phyloP scores from a whole-genome alignment of 1,284 basidiomycete species.

The Cutaneotrichosporon daszewskae region DNA sequence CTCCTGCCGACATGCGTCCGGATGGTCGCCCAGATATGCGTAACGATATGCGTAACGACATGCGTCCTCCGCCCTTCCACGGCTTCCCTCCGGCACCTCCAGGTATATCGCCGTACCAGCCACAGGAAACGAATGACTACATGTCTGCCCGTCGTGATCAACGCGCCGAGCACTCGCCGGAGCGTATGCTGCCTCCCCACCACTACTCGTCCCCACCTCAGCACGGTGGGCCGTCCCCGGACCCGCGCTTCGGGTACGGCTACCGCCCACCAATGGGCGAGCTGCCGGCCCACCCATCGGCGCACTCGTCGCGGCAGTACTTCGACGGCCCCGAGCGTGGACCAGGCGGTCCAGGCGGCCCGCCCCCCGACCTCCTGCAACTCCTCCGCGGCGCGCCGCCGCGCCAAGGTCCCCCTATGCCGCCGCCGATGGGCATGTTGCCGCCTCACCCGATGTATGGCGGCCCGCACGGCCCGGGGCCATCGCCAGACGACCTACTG shows the following conservation, averaged over 20 bases:
- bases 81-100: conserved; percentile 8
- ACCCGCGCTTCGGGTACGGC: conserved; percentile 9
- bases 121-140: conserved; percentile 11
- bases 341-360: conserved; percentile 2
- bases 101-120: conserved; percentile 14
- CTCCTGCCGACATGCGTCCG: no score
- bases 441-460: conserved; percentile 15
- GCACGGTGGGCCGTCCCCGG: conserved; percentile 2
- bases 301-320: not conserved
- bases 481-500: conserved; percentile 19
- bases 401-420: conserved; percentile 5
- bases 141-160: conserved; percentile 4
- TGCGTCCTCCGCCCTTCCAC: conserved; percentile 2
- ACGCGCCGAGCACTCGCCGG: not conserved
- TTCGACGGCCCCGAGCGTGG: no score
- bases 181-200: not conserved
- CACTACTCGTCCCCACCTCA: conserved; percentile 1
- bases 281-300: conserved; percentile 2
- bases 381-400: conserved; percentile 22
- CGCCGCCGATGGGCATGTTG: conserved; percentile 20
- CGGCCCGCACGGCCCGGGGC: conserved; percentile 3
- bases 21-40: no score
- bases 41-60: no score
- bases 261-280: conserved; percentile 8
- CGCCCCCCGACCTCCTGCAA: conserved; percentile 20